Evolutionary conservation across 164 flowering plant species (phyloP).

Genomic region (Euptelea pleiosperma): DNA sequence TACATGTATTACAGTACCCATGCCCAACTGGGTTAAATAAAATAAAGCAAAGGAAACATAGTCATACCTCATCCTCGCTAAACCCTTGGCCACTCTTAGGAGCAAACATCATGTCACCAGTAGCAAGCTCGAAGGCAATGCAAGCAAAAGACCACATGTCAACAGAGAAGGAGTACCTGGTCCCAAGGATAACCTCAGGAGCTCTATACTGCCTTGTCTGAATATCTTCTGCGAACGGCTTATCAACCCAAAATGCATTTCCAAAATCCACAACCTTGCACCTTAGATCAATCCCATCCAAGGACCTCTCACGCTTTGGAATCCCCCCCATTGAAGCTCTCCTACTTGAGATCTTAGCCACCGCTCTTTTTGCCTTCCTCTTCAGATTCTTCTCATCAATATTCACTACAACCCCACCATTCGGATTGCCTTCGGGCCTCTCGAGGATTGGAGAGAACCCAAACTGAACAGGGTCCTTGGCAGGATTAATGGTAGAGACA

Average conservation of each 20-base stretch:
- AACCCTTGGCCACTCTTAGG: conserved; percentile 77
- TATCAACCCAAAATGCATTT: conserved; percentile 89
- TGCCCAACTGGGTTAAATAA: no score
- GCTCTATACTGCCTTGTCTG: conserved; percentile 97
- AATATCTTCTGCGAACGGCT: conserved; percentile 67
- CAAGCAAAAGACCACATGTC: conserved; percentile 99
- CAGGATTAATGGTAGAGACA: conserved; percentile 70
- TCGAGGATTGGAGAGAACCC: conserved; percentile 66
- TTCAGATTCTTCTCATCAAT: conserved; percentile 70
- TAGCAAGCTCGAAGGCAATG: conserved; percentile 87
- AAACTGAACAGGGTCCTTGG: conserved; percentile 78
- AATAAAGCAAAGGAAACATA: not conserved
- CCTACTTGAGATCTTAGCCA: conserved; percentile 66
- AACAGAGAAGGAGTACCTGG: conserved; percentile 73
- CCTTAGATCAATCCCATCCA: conserved; percentile 78
- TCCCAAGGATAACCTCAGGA: conserved; percentile 80
- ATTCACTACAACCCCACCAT: conserved; percentile 50
- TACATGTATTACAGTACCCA: no score
- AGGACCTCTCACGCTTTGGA: conserved; percentile 39
- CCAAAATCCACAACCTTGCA: conserved; percentile 98
- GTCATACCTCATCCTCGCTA: conserved; percentile 81
- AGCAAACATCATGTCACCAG: conserved; percentile 92
- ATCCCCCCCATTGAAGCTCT: conserved; percentile 58
- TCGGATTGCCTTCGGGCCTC: conserved; percentile 72
- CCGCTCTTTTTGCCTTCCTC: conserved; percentile 76